Percentiles rank a stretch among this genome's conserved stretches.
Conservation (phyloP, 1,139 yeast species). For the Zygotorulaspora mrakii region DNA sequence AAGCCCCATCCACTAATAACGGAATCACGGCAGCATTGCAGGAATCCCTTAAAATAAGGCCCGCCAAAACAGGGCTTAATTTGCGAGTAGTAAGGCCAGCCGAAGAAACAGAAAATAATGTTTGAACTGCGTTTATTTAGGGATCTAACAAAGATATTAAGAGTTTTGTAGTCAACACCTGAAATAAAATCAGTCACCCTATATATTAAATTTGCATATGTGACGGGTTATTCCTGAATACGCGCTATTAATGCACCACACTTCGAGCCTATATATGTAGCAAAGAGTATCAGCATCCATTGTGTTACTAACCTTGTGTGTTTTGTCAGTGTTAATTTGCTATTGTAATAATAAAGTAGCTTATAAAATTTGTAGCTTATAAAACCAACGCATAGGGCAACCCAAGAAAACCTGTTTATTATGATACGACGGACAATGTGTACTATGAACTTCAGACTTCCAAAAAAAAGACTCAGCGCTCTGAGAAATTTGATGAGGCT, state of each 20-base stretch:
- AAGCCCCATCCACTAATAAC: constrained; percentile 17
- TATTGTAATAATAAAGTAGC: neutral
- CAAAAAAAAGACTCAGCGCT: constrained; percentile 1
- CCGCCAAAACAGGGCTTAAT: constrained; percentile 21
- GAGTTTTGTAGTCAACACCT: too few relatives aligned
- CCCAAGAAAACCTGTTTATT: constrained; percentile 7
- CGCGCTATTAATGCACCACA: constrained; percentile 5
- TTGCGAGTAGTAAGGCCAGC: constrained; percentile 12
- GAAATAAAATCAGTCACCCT: too few relatives aligned
- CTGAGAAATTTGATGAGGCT: constrained; percentile 3
- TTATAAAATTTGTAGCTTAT: constrained; percentile 1
- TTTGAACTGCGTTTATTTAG: too few relatives aligned
- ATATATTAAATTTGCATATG: neutral
- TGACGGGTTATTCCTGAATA: too few relatives aligned
- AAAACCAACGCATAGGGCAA: neutral
- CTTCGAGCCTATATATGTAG: constrained; percentile 14
- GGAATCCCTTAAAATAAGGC: constrained; percentile 17
- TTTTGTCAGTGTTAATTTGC: neutral
- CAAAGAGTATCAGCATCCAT: constrained; percentile 10
- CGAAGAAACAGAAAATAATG: constrained; percentile 5
- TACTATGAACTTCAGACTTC: constrained; percentile 2
- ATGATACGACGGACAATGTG: constrained; percentile 1
- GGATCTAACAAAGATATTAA: too few relatives aligned
- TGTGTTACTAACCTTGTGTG: constrained; percentile 3
- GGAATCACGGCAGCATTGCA: constrained; percentile 16